phyloP scores from a whole-genome alignment of 2,329 filamentous ascomycete species.

The Alternaria brassicicola region DNA sequence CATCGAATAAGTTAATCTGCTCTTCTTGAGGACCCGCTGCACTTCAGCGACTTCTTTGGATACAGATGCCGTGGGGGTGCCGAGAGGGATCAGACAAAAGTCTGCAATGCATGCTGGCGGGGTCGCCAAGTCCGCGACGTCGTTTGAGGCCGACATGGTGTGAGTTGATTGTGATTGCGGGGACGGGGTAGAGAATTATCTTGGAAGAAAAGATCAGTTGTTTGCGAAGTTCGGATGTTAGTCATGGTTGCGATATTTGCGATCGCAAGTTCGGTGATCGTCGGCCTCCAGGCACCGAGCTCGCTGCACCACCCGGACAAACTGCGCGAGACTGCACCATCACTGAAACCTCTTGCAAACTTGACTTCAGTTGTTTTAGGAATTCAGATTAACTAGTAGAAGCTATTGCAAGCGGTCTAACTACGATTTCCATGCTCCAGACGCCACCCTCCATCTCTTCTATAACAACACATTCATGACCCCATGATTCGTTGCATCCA shows the following conservation, averaged over 20 bases:
- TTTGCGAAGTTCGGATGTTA: neutral
- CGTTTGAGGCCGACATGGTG: conserved; percentile 28
- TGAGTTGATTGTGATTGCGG: neutral
- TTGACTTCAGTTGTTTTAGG: neutral
- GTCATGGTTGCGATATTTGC: neutral
- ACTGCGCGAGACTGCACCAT: too few relatives aligned
- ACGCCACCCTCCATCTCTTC: neutral
- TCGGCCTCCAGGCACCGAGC: neutral
- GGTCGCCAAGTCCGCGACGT: conserved; percentile 53
- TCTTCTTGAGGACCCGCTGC: conserved; percentile 80
- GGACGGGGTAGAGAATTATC: neutral
- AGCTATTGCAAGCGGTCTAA: neutral
- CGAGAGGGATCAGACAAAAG: conserved; percentile 88
- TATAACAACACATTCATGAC: neutral
- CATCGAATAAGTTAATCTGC: conserved; percentile 83
- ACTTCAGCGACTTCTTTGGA: conserved; percentile 80
- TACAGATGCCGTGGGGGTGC: conserved; percentile 58
- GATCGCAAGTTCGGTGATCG: neutral
- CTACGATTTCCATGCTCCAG: neutral
- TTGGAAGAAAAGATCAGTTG: neutral
- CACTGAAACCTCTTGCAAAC: neutral
- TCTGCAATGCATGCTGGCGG: conserved; percentile 82
- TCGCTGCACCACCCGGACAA: neutral
- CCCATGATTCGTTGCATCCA: neutral
- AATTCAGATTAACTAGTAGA: neutral